Base-by-base conservation (phyloP, 1,284 basidiomycete genomes). In the Cryptococcus sp. region DNA sequence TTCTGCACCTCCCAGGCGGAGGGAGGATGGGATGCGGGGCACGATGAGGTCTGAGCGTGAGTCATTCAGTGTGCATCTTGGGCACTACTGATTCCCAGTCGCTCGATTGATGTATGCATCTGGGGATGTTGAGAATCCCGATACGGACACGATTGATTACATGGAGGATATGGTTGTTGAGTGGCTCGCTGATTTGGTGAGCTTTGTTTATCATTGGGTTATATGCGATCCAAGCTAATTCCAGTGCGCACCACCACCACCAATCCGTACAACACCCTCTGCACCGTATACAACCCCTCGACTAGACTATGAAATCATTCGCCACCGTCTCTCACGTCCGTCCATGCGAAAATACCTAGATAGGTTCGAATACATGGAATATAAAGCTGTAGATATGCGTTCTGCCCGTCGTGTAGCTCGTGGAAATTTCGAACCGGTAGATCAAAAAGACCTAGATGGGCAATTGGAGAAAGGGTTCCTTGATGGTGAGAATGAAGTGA, bases 161-260 rank as follows among this genome's bases (percentile, higher is more conserved):
- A 58, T 73, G 52, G 72, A 73, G 54, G 72, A 73, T 55, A 54
- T 74, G 41, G 60, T 69, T 1, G 56, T 65, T 11, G 67, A 69
- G 28, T 72, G 70, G 50, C 46, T 72, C 1, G 54, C 66, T 2
- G 72, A 73, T 48, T 55, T 72, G n/a, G 64, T 66, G 24, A 57
- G 62, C 56, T n/a, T 1, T 45, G 11, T 31, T 18, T 36, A 16
- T 1, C 23, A 25, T 14, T 4, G 19, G 4, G 18, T 49, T 34
- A 9, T 34, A 16, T 10, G 22, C 7, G 18, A 18, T 25, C 16
- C 37, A 21, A 42, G 42, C 24, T 23, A 19, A 48, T 18, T 19
- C 14, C 46, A 65, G 55, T 69, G 67, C 51, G 67, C 66, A 2
- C 70, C 72, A 9, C 40, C 59, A 10, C 59, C 60, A 2, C 64